Percentiles rank a stretch among this genome's conserved stretches.
These are phyloP conservation scores for Lentinula detonsa DNA, from an alignment of 768 basidiomycete species.

Conservation along the genomic window DNA sequence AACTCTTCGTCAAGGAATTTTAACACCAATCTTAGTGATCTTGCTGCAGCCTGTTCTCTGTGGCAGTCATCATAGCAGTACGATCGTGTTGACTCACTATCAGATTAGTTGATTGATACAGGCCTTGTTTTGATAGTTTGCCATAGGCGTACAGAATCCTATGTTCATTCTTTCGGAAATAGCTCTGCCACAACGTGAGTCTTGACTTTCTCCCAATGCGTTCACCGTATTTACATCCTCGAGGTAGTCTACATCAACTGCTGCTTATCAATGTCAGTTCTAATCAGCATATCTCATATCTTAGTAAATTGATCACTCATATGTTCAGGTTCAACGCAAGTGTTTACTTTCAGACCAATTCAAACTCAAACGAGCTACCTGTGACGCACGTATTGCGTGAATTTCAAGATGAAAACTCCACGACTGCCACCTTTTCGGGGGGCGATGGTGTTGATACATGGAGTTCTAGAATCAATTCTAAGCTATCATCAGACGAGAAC, in stretches of 20 bases:
- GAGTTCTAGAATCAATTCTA: neutral
- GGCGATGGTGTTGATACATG: neutral
- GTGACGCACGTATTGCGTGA: neutral
- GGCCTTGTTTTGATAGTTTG: neutral
- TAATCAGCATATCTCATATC: neutral
- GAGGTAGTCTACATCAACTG: conserved; percentile 1
- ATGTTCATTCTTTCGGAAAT: neutral
- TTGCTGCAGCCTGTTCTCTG: neutral
- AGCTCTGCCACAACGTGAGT: neutral
- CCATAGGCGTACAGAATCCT: neutral
- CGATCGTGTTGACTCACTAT: neutral
- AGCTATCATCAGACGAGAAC: neutral
- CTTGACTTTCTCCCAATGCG: neutral
- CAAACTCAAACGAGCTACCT: neutral
- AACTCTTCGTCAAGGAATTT: neutral
- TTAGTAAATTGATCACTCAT: neutral
- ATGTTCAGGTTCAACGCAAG: neutral
- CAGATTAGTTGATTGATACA: neutral
- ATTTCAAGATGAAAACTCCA: neutral
- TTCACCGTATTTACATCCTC: neutral
- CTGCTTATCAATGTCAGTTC: conserved; percentile 1
- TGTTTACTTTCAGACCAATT: neutral
- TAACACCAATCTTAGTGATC: neutral
- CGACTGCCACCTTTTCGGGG: neutral
- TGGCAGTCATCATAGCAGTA: neutral